Evolutionary conservation across 352 stramenopile species (phyloP).

Genomic region (Globisporangium rhizosaccharum): DNA sequence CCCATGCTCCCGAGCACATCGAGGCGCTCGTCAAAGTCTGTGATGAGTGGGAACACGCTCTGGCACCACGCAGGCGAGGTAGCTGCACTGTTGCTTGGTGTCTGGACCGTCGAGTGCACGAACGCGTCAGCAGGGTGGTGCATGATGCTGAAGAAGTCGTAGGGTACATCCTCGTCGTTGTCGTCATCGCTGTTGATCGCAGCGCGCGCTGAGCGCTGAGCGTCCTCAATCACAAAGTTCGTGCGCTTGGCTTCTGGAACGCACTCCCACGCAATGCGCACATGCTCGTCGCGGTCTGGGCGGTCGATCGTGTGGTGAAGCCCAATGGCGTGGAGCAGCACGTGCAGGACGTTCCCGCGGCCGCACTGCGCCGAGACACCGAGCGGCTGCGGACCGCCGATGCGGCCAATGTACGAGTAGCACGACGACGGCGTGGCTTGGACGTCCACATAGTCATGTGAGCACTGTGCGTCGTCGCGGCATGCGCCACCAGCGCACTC

Average conservation of each 20-base stretch:
- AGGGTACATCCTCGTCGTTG: constrained; percentile 28
- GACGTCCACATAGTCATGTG: constrained; percentile 61
- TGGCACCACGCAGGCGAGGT: constrained; percentile 45
- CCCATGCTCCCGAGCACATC: constrained; percentile 64
- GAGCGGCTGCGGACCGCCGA: constrained; percentile 57
- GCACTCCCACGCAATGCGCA: constrained; percentile 80
- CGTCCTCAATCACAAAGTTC: constrained; percentile 63
- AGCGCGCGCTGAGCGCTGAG: neutral
- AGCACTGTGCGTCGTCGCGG: constrained; percentile 33
- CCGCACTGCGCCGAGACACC: constrained; percentile 68
- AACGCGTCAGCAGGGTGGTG: constrained; percentile 71
- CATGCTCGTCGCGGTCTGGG: constrained; percentile 64
- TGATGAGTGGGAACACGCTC: constrained; percentile 59
- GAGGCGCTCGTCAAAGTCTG: constrained; percentile 37
- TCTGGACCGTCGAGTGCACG: constrained; percentile 29
- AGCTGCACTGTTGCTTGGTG: neutral
- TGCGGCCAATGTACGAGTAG: constrained; percentile 73
- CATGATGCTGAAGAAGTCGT: constrained; percentile 87
- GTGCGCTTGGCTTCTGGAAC: constrained; percentile 54
- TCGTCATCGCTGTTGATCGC: constrained; percentile 12
- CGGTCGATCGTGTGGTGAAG: constrained; percentile 71
- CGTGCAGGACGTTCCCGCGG: constrained; percentile 73
- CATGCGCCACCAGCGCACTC: constrained; percentile 49
- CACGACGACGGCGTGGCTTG: constrained; percentile 49
- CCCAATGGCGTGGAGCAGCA: constrained; percentile 67